Percentiles rank a stretch among this genome's conserved stretches.
These are phyloP conservation scores for Ophiocordyceps camponoti-saundersi DNA, from an alignment of 2,329 filamentous ascomycete species.

Conservation along the genomic window DNA sequence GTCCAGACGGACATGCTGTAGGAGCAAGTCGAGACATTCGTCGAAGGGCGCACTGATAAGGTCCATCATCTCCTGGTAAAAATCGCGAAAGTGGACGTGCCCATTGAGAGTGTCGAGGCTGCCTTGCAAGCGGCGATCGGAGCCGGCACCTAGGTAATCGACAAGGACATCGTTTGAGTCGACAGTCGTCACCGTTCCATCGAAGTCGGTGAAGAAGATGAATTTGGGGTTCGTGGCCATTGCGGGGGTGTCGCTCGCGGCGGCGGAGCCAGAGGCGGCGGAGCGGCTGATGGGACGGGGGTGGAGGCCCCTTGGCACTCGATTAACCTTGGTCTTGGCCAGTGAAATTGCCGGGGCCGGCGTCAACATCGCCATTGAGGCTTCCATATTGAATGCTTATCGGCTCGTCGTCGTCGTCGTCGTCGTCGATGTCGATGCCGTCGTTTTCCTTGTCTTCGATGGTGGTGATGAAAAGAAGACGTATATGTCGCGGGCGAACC, in stretches of 20 bases:
- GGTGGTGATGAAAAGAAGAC: neutral
- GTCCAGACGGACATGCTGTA: constrained; percentile 75
- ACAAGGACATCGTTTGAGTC: constrained; percentile 60
- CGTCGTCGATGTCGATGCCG: neutral
- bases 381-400: neutral
- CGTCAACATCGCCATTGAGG: neutral
- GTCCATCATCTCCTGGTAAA: constrained; percentile 85
- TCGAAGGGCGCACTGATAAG: constrained; percentile 66
- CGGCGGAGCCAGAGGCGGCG: constrained; percentile 12
- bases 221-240: constrained; percentile 59
- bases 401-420: neutral
- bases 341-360: neutral
- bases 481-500: neutral
- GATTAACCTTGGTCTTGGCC: neutral
- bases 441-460: neutral
- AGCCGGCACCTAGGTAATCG: constrained; percentile 79
- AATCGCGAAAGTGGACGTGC: constrained; percentile 60
- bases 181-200: constrained; percentile 75
- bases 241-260: constrained; percentile 31
- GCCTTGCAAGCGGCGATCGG: constrained; percentile 48
- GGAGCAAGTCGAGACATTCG: constrained; percentile 63
- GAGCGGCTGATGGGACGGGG: neutral
- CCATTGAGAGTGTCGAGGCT: constrained; percentile 64
- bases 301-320: neutral
- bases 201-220: constrained; percentile 99